Evolutionary conservation across 768 basidiomycete genomes (phyloP), one percentile per base, ranked within the genome.

Genomic region (Boletus pseudo-olivaceus): DNA sequence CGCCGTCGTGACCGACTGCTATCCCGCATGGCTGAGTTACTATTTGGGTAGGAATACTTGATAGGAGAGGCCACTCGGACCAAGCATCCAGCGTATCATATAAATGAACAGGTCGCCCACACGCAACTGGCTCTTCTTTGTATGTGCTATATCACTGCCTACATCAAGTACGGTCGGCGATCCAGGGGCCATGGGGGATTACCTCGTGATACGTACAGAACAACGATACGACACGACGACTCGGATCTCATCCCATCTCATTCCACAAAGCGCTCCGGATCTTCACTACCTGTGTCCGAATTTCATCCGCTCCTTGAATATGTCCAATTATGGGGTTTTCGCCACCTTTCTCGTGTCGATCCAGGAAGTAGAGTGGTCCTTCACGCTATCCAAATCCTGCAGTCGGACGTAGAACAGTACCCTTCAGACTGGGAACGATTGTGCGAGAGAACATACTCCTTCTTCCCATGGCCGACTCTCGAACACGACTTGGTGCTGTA

Each of bases 41-140:
- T 4, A 14, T 4, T 27, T 23, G 23, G 14, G 2, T 19, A 59
- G 58, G 58, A 59, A 27, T 52, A 59, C 27, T 23, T 59, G n/a
- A 45, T 9, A 0, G 50, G 15, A 15, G 23, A 23, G 23, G n/a
- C 35, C 1, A 41, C 47, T 34, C 23, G 19, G 11, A 12, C 2
- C 8, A 14, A 38, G 17, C 2, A 45, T 15, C 42, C 43, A 4
- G 30, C 1, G 15, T 59, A 52, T 37, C 20, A 59, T 14, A 11
- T 59, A 6, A 3, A 44, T 8, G 2, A n/a, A 26, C 20, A 49
- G n/a, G 20, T 2, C 7, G 47, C 47, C 10, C 47, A 56, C 15
- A 26, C 20, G 10, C 47, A 42, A 3, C 30, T 59, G n/a, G 43
- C 42, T 9, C 15, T 32, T 8, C 32, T 45, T 27, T 59, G 55